phyloP scores from a whole-genome alignment of 306 rosid genomes.

The Medicago lupulina region DNA sequence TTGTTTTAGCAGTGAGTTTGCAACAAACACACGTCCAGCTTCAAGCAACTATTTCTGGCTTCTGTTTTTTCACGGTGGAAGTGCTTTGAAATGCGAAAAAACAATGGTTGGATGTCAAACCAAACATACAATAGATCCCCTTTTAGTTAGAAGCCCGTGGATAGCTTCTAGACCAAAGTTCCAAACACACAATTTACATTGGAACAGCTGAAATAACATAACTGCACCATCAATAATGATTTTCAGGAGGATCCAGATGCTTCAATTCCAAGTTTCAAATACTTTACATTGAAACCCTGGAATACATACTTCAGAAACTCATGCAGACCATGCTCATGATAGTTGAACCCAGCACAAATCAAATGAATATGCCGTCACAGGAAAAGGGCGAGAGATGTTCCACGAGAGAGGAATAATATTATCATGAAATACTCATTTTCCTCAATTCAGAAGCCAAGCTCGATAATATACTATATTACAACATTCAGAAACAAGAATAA shows the following conservation, averaged over 20 bases:
- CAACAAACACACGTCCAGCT: too few relatives aligned
- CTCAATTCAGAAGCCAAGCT: slow-evolving; percentile 41
- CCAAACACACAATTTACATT: background rate
- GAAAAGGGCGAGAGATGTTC: background rate
- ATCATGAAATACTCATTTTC: slow-evolving; percentile 18
- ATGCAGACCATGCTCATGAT: slow-evolving; percentile 5
- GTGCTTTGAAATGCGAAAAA: too few relatives aligned
- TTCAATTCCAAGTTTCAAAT: background rate
- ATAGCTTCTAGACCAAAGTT: background rate
- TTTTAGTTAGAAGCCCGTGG: too few relatives aligned
- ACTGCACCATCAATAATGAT: background rate
- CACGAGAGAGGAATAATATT: background rate
- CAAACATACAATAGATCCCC: too few relatives aligned
- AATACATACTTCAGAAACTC: slow-evolving; percentile 1
- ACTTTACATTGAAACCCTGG: background rate
- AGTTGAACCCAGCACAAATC: background rate
- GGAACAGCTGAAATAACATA: background rate
- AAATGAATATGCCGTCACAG: background rate
- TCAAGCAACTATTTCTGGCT: too few relatives aligned
- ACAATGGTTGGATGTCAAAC: too few relatives aligned
- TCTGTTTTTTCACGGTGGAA: too few relatives aligned
- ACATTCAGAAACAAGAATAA: slow-evolving; percentile 44
- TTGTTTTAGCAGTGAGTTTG: too few relatives aligned
- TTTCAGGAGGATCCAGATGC: background rate
- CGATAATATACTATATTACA: slow-evolving; percentile 38